Percentiles rank a stretch among this genome's conserved stretches.
These are phyloP conservation scores for Kodamaea arcana DNA, from an alignment of 1,139 yeast genomes.

Conservation along the genomic window DNA sequence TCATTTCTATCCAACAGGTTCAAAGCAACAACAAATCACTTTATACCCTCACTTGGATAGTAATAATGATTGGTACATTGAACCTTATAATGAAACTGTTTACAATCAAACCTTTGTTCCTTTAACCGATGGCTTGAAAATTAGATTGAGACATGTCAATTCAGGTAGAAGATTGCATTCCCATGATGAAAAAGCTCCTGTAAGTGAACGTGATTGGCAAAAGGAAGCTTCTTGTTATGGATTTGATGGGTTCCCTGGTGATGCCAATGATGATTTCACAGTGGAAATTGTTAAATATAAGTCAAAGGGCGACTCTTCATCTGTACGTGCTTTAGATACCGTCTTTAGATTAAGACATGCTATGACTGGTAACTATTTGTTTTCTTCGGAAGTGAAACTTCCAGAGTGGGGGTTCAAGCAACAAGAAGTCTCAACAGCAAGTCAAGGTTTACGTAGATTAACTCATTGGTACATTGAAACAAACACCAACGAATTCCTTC, in stretches of 20 bases:
- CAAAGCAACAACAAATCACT: conserved; percentile 92
- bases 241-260: conserved; percentile 85
- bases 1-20: conserved; percentile 83
- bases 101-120: conserved; percentile 56
- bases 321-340: conserved; percentile 76
- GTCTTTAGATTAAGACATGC: conserved; percentile 86
- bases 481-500: conserved; percentile 45
- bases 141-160: conserved; percentile 67
- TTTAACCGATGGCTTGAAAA: conserved; percentile 70
- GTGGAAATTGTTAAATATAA: conserved; percentile 73
- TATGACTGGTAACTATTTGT: conserved; percentile 83
- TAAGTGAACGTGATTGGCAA: conserved; percentile 91
- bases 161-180: conserved; percentile 87
- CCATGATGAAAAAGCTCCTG: conserved; percentile 94
- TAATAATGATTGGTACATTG: conserved; percentile 84
- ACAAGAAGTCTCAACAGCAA: conserved; percentile 93
- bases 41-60: conserved; percentile 87
- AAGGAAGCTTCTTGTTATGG: conserved; percentile 94
- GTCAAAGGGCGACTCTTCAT: conserved; percentile 33
- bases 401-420: conserved; percentile 97
- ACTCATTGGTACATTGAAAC: conserved; percentile 88
- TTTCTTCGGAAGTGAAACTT: conserved; percentile 79
- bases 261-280: conserved; percentile 91
- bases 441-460: conserved; percentile 70
- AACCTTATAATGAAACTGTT: conserved; percentile 55